Conservation (phyloP, 2,329 filamentous ascomycete species). For the Dactylellina cionopaga region DNA sequence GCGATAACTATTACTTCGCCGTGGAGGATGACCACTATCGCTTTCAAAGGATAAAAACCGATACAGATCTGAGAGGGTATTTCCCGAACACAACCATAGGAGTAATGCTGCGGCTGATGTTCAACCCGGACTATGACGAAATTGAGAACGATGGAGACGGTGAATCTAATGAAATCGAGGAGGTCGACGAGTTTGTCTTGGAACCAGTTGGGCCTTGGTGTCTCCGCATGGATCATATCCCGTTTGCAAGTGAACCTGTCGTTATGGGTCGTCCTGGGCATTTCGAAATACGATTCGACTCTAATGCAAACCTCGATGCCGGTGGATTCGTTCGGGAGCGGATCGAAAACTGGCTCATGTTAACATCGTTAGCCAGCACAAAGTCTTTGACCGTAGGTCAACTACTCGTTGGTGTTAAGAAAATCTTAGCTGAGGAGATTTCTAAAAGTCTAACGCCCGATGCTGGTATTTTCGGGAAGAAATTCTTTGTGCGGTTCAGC, state of each 20-base stretch:
- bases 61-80: constrained; percentile 6
- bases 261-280: background rate
- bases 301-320: background rate
- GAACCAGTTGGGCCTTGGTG: constrained; percentile 4
- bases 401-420: background rate
- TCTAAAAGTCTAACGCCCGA: background rate
- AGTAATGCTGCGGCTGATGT: background rate
- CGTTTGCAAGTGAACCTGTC: constrained; percentile 12
- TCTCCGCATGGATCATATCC: constrained; percentile 6
- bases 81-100: background rate
- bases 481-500: constrained; percentile 8
- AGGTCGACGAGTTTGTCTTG: background rate
- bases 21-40: background rate
- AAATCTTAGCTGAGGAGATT: background rate
- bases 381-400: background rate
- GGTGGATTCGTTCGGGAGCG: background rate
- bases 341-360: background rate
- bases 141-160: background rate
- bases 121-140: background rate
- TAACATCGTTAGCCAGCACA: background rate
- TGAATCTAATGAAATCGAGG: background rate
- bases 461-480: background rate
- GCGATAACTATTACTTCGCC: constrained; percentile 5
- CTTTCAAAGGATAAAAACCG: background rate
- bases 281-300: background rate